Percentiles rank a stretch among this genome's conserved stretches.
Conservation (phyloP, 179 eudicot genomes). For the Pouteria campechiana region DNA sequence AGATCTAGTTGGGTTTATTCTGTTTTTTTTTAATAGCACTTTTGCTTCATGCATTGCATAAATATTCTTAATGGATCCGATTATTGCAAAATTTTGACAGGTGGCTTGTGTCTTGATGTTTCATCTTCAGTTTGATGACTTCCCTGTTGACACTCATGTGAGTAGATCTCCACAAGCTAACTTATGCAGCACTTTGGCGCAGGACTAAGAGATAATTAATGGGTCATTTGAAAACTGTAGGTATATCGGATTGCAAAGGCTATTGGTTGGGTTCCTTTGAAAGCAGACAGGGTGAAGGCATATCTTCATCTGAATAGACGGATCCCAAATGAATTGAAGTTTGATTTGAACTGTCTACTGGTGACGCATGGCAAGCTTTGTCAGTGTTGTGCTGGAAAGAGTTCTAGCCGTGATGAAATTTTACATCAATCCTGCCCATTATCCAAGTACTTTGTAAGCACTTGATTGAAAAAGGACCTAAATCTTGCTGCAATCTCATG, state of each 20-base stretch:
- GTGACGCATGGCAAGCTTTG: constrained; percentile 82
- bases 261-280: constrained; percentile 62
- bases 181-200: too few relatives aligned
- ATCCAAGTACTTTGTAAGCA: too few relatives aligned
- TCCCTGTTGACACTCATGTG: constrained; percentile 93
- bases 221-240: constrained; percentile 30
- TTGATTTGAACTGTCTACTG: constrained; percentile 75
- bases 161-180: constrained; percentile 6
- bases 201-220: constrained; percentile 5
- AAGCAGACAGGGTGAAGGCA: constrained; percentile 68
- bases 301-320: constrained; percentile 68
- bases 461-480: too few relatives aligned
- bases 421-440: too few relatives aligned
- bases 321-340: constrained; percentile 65
- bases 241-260: constrained; percentile 71
- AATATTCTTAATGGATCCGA: background rate
- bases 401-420: too few relatives aligned
- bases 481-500: too few relatives aligned
- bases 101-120: constrained; percentile 89
- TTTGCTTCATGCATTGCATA: too few relatives aligned
- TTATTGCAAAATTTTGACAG: constrained; percentile 29
- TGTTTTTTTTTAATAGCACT: too few relatives aligned
- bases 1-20: too few relatives aligned
- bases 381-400: constrained; percentile 42
- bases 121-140: constrained; percentile 69